These are phyloP conservation scores for Cutaneotrichosporon cavernicola DNA, from an alignment of 1,284 basidiomycete genomes.

Conservation along the genomic window DNA sequence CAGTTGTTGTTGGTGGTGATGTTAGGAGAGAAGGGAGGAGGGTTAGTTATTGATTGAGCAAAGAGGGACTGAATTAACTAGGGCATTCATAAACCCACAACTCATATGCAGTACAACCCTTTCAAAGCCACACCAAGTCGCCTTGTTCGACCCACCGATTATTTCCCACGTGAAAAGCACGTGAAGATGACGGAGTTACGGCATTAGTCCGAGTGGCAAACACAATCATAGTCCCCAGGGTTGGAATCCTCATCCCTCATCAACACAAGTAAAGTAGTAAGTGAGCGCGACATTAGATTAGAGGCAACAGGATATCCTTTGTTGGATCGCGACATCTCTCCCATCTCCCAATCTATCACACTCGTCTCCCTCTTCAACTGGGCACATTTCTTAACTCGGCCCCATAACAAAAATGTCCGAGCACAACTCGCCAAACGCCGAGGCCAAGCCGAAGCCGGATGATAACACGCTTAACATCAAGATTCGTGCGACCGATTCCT, in stretches of 20 bases:
- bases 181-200: background rate
- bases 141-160: background rate
- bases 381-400: background rate
- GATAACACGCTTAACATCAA: constrained; percentile 80
- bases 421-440: constrained; percentile 56
- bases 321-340: background rate
- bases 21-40: background rate
- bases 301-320: background rate
- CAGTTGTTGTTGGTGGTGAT: background rate
- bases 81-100: no score
- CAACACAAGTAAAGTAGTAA: background rate
- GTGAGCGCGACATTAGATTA: background rate
- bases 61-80: background rate
- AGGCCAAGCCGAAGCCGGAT: constrained; percentile 61
- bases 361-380: background rate
- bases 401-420: constrained; percentile 62
- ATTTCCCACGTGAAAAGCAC: background rate
- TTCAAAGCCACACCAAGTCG: background rate
- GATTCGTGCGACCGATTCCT: constrained; percentile 72
- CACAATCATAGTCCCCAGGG: background rate
- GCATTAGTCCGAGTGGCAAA: constrained; percentile 1
- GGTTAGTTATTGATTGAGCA: background rate
- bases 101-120: no score
- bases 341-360: background rate
- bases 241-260: background rate